Percentiles rank a stretch among this genome's conserved stretches.
These are phyloP conservation scores for Colletotrichum tofieldiae DNA, from an alignment of 2,329 filamentous ascomycete genomes.

Conservation along the genomic window DNA sequence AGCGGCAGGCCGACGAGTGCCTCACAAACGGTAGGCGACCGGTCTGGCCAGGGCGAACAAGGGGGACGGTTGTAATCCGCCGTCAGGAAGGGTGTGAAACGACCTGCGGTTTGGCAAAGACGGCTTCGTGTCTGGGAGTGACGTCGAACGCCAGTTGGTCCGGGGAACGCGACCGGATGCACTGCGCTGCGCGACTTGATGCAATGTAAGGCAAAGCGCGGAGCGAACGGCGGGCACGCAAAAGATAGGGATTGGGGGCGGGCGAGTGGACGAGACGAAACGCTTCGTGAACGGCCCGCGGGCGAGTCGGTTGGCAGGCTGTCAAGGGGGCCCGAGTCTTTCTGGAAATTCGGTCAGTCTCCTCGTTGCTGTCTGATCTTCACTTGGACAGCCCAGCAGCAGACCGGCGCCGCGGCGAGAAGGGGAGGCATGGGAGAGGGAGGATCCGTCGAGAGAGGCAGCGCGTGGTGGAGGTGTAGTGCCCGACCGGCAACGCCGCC, in stretches of 20 bases:
- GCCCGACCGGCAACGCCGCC: slow-evolving; percentile 21
- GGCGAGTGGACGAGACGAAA: slow-evolving; percentile 23
- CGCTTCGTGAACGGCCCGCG: slow-evolving; percentile 16
- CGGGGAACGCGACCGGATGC: slow-evolving; percentile 36
- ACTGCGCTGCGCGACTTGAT: slow-evolving; percentile 11
- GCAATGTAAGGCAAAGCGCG: slow-evolving; percentile 24
- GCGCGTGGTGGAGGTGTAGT: slow-evolving; percentile 20
- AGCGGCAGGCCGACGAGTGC: neutral
- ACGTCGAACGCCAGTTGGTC: slow-evolving; percentile 20
- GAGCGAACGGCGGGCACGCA: neutral
- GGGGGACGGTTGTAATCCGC: neutral
- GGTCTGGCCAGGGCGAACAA: slow-evolving; percentile 15
- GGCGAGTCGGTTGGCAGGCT: slow-evolving; percentile 19
- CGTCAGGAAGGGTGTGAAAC: slow-evolving; percentile 18
- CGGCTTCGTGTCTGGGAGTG: slow-evolving; percentile 23
- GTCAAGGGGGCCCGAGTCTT: neutral
- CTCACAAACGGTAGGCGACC: neutral
- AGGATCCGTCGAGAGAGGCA: slow-evolving; percentile 28
- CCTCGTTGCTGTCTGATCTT: neutral
- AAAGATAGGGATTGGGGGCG: slow-evolving; percentile 31
- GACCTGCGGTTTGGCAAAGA: slow-evolving; percentile 22
- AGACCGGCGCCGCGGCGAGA: slow-evolving; percentile 25
- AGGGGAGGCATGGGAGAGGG: neutral
- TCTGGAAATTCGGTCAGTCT: slow-evolving; percentile 17
- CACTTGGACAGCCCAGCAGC: slow-evolving; percentile 13